These are phyloP conservation scores for Verbascum thapsus DNA, from an alignment of 257 asterid species.

Conservation along the genomic window DNA sequence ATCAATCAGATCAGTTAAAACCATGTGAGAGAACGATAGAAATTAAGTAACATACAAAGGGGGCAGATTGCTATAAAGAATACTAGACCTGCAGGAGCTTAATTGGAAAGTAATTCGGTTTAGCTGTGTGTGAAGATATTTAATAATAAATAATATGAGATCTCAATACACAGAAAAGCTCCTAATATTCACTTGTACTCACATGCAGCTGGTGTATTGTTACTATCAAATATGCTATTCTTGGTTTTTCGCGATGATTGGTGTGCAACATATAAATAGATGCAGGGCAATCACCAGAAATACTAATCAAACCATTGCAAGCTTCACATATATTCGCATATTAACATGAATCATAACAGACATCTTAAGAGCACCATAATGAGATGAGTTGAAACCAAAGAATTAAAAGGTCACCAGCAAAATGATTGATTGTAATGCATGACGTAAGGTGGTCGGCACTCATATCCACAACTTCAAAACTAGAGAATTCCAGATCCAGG, in stretches of 20 bases:
- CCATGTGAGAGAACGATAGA: background rate
- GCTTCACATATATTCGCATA: background rate
- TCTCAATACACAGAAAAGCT: slow-evolving; percentile 4
- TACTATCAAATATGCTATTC: background rate
- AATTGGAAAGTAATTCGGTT: background rate
- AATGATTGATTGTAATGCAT: slow-evolving; percentile 9
- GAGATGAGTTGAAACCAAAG: background rate
- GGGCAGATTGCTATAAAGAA: background rate
- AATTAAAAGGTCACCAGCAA: background rate
- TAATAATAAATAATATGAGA: background rate
- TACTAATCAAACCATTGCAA: background rate
- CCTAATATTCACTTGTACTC: slow-evolving; percentile 12
- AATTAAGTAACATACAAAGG: background rate
- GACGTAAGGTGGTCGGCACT: slow-evolving; percentile 20
- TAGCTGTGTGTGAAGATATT: background rate
- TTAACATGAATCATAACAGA: background rate
- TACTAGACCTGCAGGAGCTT: slow-evolving; percentile 12
- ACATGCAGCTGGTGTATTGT: background rate
- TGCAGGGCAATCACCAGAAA: background rate
- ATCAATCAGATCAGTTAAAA: slow-evolving; percentile 10
- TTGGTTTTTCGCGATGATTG: background rate
- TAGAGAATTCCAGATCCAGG: slow-evolving; percentile 36
- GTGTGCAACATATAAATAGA: too few species aligned
- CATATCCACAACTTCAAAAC: slow-evolving; percentile 34
- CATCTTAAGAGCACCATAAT: background rate